These are phyloP conservation scores for Chytriomyces confervae DNA, from an alignment of 192 early-diverging fungal genomes.

Conservation along the genomic window DNA sequence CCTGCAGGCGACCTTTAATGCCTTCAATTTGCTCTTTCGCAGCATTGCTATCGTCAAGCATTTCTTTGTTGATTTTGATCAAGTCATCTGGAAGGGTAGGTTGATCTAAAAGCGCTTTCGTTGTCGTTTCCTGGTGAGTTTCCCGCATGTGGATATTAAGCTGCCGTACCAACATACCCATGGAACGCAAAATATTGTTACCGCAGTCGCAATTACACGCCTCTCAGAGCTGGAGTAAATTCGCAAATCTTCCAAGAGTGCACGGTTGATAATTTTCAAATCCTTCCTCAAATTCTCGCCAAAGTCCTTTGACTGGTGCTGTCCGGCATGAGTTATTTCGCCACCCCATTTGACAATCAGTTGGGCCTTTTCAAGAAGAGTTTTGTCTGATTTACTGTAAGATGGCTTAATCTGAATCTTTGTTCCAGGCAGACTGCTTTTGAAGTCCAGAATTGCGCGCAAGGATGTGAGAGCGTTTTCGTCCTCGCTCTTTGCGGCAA, in stretches of 20 bases:
- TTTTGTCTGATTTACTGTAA: slow-evolving; percentile 59
- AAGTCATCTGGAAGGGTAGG: slow-evolving; percentile 63
- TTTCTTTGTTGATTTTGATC: slow-evolving; percentile 80
- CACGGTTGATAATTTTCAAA: slow-evolving; percentile 83
- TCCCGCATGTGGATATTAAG: not conserved
- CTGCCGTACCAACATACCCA: not conserved
- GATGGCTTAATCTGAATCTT: slow-evolving; percentile 91
- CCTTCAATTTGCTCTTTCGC: slow-evolving; percentile 93
- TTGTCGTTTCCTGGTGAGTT: slow-evolving; percentile 58
- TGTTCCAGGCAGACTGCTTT: slow-evolving; percentile 81
- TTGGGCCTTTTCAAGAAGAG: slow-evolving; percentile 72
- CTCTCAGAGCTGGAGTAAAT: slow-evolving; percentile 86
- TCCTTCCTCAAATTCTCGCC: slow-evolving; percentile 93
- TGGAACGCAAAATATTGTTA: not conserved
- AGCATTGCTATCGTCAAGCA: slow-evolving; percentile 93
- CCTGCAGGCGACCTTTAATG: slow-evolving; percentile 80
- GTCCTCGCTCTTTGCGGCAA: slow-evolving; percentile 61
- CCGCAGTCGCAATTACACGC: slow-evolving; percentile 83
- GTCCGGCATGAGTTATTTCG: slow-evolving; percentile 89
- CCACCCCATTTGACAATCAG: slow-evolving; percentile 97
- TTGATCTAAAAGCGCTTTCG: slow-evolving; percentile 67
- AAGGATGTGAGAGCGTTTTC: slow-evolving; percentile 68
- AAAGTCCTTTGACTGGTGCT: slow-evolving; percentile 87
- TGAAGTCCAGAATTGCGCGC: slow-evolving; percentile 77
- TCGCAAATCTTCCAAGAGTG: slow-evolving; percentile 85